phyloP scores from a whole-genome alignment of 345 rosid species.

The Excoecaria agallocha region DNA sequence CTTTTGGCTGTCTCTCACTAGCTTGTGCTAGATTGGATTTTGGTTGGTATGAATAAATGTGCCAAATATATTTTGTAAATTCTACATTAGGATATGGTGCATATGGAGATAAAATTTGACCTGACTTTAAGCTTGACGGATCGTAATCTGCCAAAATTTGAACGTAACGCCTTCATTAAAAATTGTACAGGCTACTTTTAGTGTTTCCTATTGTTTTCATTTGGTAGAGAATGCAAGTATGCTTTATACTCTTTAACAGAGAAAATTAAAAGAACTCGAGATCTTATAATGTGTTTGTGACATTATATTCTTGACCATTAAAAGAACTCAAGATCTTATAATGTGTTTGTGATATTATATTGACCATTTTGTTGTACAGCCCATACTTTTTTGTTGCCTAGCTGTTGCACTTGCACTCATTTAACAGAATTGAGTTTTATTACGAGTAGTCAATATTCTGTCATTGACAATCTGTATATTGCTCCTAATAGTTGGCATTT shows the following conservation, averaged over 20 bases:
- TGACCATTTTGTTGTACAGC: slow-evolving; percentile 31
- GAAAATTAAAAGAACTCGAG: background rate
- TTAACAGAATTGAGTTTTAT: background rate
- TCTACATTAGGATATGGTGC: background rate
- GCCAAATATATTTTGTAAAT: background rate
- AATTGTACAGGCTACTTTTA: background rate
- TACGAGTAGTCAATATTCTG: slow-evolving; percentile 17
- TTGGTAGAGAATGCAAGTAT: slow-evolving; percentile 3
- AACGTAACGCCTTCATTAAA: no score
- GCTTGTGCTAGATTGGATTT: background rate
- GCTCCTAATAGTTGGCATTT: slow-evolving; percentile 43
- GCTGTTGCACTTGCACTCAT: slow-evolving; percentile 40
- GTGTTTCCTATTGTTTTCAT: slow-evolving; percentile 13
- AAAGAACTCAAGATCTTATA: no score
- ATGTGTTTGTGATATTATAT: no score
- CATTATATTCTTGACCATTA: slow-evolving; percentile 7
- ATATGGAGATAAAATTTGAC: background rate
- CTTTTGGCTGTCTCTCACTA: background rate
- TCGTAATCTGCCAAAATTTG: no score
- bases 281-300: no score
- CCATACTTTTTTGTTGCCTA: slow-evolving; percentile 32
- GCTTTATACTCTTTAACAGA: slow-evolving; percentile 4
- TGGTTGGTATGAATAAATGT: background rate
- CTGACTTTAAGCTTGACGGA: background rate
- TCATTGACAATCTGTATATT: slow-evolving; percentile 22